A percentile compares a stretch with the other conserved stretches of the same genome.
phyloP scores from a whole-genome alignment of 257 asterid species.

The Nicotiana tomentosiformis region DNA sequence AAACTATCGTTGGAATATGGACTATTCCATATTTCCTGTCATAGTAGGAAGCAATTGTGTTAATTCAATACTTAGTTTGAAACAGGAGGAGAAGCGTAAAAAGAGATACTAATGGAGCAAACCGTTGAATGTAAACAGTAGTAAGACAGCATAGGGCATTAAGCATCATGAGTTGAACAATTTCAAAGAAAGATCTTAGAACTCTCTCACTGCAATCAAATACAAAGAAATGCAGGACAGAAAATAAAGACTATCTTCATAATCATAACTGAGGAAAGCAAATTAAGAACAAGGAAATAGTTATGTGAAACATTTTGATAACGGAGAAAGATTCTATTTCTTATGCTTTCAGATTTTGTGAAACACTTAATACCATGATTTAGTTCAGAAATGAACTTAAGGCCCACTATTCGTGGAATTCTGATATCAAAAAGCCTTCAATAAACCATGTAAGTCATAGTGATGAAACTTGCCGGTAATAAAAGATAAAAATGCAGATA shows the following conservation, averaged over 20 bases:
- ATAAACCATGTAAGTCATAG: neutral
- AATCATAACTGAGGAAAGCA: neutral
- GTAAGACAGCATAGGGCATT: neutral
- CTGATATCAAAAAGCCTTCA: neutral
- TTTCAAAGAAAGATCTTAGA: conserved; percentile 1
- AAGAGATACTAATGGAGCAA: neutral
- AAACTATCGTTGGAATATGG: conserved; percentile 79
- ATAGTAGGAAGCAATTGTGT: conserved; percentile 14
- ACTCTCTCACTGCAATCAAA: neutral
- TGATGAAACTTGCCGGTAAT: neutral
- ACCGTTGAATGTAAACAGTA: neutral
- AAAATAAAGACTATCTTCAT: neutral
- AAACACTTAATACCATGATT: neutral
- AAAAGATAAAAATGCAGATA: neutral
- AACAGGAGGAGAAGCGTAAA: conserved; percentile 1
- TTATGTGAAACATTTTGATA: neutral
- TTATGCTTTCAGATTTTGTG: neutral
- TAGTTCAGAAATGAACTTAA: neutral
- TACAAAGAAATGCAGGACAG: neutral
- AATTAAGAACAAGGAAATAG: neutral
- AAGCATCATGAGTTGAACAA: neutral
- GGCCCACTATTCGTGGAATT: neutral
- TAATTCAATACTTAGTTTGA: neutral
- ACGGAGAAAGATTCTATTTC: neutral
- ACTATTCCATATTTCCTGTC: conserved; percentile 86